Conservation (phyloP, 139 green algal species). For the Coelastrella sp. region DNA sequence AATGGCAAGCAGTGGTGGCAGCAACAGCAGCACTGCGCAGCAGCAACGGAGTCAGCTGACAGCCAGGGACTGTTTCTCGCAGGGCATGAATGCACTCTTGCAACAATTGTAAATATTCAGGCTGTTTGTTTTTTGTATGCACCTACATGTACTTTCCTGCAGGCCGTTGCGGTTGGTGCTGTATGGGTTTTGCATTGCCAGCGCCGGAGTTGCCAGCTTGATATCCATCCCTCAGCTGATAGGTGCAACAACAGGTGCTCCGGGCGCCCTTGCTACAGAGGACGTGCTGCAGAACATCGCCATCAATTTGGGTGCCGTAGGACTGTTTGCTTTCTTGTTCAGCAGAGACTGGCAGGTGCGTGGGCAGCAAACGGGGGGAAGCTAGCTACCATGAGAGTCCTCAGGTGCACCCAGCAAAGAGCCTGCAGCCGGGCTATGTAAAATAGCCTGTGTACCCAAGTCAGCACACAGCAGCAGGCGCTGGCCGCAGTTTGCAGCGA, state of each 20-base stretch:
- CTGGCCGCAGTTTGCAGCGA: too few species aligned
- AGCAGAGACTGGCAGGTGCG: slow-evolving; percentile 51
- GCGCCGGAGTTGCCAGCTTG: slow-evolving; percentile 70
- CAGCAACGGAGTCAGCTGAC: background rate
- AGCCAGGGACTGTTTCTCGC: too few species aligned
- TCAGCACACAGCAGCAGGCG: too few species aligned
- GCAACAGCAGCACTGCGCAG: background rate
- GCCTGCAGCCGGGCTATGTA: too few species aligned
- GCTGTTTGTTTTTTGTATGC: background rate
- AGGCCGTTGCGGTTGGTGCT: slow-evolving; percentile 76
- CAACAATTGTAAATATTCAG: background rate
- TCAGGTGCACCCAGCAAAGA: too few species aligned
- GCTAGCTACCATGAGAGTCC: too few species aligned
- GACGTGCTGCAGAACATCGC: slow-evolving; percentile 75
- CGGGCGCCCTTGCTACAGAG: slow-evolving; percentile 63
- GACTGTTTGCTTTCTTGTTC: slow-evolving; percentile 65
- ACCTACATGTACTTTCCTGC: background rate
- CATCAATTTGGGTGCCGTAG: slow-evolving; percentile 75
- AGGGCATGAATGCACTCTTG: too few species aligned
- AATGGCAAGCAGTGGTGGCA: background rate
- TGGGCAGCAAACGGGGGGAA: background rate
- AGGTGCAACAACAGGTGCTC: slow-evolving; percentile 69
- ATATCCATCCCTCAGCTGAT: slow-evolving; percentile 73
- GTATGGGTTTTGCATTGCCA: slow-evolving; percentile 72
- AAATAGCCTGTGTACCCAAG: too few species aligned